A percentile compares a stretch with the other conserved stretches of the same genome.
These are phyloP conservation scores for Candida montana DNA, from an alignment of 805 yeast genomes.

Conservation along the genomic window DNA sequence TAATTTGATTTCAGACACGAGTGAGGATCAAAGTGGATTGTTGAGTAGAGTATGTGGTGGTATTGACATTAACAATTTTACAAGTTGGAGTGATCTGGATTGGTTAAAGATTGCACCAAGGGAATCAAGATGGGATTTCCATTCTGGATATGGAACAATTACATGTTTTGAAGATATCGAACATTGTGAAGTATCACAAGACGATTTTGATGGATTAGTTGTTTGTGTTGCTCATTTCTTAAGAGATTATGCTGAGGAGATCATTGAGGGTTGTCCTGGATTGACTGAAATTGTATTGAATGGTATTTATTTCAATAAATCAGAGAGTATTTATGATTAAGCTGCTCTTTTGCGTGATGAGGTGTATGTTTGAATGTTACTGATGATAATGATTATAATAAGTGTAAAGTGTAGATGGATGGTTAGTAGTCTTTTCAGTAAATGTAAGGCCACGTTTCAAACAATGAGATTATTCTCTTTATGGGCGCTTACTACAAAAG, in stretches of 20 bases:
- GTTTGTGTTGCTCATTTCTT: constrained; percentile 44
- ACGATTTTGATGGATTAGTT: constrained; percentile 36
- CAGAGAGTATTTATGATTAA: constrained; percentile 23
- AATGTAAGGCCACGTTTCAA: no score
- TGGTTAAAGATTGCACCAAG: constrained; percentile 28
- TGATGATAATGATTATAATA: no score
- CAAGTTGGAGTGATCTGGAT: constrained; percentile 25
- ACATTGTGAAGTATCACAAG: constrained; percentile 39
- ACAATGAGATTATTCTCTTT: no score
- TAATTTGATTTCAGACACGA: neutral
- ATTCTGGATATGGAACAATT: constrained; percentile 35
- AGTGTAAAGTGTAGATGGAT: no score
- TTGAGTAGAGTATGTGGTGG: neutral
- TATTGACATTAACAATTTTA: neutral
- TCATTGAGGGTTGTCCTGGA: constrained; percentile 30
- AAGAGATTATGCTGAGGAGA: constrained; percentile 33
- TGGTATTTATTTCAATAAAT: constrained; percentile 36
- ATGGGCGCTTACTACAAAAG: no score
- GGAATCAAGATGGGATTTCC: constrained; percentile 42
- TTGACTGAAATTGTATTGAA: constrained; percentile 31
- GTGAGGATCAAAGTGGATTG: neutral
- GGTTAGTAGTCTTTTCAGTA: no score
- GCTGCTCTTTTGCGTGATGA: no score
- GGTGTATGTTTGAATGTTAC: no score
- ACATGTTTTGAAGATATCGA: constrained; percentile 33